phyloP scores from a whole-genome alignment of 306 rosid species.

The Acacia melanoxylon region DNA sequence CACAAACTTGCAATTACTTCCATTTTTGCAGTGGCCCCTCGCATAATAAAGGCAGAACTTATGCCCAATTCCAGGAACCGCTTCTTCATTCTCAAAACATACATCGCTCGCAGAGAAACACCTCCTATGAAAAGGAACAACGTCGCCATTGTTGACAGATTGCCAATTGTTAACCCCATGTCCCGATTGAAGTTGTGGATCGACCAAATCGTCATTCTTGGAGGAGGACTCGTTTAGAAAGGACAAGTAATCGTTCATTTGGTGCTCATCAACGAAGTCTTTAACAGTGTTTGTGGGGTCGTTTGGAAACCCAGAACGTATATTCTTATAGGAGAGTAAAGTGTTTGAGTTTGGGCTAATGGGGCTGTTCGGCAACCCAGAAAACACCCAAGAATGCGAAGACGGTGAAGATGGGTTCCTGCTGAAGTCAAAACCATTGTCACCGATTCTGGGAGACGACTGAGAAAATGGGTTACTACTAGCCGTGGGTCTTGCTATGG shows the following conservation, averaged over 20 bases:
- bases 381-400: slow-evolving; percentile 51
- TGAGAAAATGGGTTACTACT: slow-evolving; percentile 60
- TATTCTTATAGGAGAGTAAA: slow-evolving; percentile 58
- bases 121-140: slow-evolving; percentile 64
- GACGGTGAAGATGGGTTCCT: slow-evolving; percentile 64
- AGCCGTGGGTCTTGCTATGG: slow-evolving; percentile 57
- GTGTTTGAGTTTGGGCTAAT: slow-evolving; percentile 75
- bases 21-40: slow-evolving; percentile 90
- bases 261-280: slow-evolving; percentile 74
- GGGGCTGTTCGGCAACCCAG: slow-evolving; percentile 59
- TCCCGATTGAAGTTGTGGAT: slow-evolving; percentile 56
- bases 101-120: slow-evolving; percentile 87
- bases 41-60: slow-evolving; percentile 94
- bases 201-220: slow-evolving; percentile 59
- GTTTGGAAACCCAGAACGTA: slow-evolving; percentile 40
- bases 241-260: slow-evolving; percentile 69
- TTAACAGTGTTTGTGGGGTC: slow-evolving; percentile 1
- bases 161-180: slow-evolving; percentile 62
- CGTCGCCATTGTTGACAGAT: slow-evolving; percentile 60
- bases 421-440: slow-evolving; percentile 57
- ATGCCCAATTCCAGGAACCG: slow-evolving; percentile 53
- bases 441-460: slow-evolving; percentile 49
- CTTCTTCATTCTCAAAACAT: slow-evolving; percentile 69
- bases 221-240: slow-evolving; percentile 65
- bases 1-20: slow-evolving; percentile 77